A percentile compares a stretch with the other conserved stretches of the same genome.
Conservation (phyloP, 768 basidiomycete species). For the Pisolithus sp. region DNA sequence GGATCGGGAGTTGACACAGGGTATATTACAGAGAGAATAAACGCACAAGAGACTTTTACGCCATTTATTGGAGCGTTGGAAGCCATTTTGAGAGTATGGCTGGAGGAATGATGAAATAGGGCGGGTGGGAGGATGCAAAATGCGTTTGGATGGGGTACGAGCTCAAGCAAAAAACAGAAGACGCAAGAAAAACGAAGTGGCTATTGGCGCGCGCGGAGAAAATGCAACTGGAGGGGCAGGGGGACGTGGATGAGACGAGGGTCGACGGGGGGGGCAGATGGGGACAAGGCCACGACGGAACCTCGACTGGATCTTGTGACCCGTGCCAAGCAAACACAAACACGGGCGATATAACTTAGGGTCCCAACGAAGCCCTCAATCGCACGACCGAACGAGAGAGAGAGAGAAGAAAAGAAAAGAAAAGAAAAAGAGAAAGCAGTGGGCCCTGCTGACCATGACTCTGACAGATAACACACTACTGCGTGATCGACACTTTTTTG, state of each 20-base stretch:
- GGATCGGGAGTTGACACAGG: slow-evolving; percentile 4
- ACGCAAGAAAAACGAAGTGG: background rate
- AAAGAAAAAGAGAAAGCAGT: no score
- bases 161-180: slow-evolving; percentile 7
- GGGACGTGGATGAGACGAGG: slow-evolving; percentile 6
- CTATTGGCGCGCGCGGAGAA: background rate
- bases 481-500: background rate
- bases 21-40: slow-evolving; percentile 6
- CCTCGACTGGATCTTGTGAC: slow-evolving; percentile 27
- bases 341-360: slow-evolving; percentile 13
- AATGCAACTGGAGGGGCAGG: background rate
- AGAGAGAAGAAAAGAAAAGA: no score
- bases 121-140: background rate
- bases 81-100: slow-evolving; percentile 42
- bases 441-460: background rate
- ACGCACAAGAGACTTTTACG: slow-evolving; percentile 81
- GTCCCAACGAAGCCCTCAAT: no score
- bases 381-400: no score
- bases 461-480: background rate
- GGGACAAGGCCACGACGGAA: slow-evolving; percentile 19
- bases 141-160: slow-evolving; percentile 1
- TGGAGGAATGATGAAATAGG: background rate
- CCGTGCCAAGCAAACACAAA: slow-evolving; percentile 22
- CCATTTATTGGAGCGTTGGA: slow-evolving; percentile 82
- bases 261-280: slow-evolving; percentile 23